Conservation (phyloP, 1,139 yeast genomes). For the Candida tropicalis region DNA sequence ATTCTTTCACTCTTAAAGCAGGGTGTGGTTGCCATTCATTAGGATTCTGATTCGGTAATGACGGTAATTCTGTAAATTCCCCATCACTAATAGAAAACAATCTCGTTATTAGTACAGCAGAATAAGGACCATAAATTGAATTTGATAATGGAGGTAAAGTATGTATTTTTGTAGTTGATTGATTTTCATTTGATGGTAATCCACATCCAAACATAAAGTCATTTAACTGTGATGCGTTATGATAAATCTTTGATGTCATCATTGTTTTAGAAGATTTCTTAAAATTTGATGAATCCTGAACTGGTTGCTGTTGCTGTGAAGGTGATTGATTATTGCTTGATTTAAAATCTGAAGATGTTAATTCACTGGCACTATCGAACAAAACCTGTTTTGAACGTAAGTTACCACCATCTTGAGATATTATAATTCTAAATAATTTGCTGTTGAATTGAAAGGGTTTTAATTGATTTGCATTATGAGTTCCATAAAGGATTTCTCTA, state of each 20-base stretch:
- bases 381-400: constrained; percentile 50
- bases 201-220: constrained; percentile 63
- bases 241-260: constrained; percentile 33
- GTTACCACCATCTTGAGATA: constrained; percentile 57
- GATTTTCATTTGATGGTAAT: constrained; percentile 51
- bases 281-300: constrained; percentile 4
- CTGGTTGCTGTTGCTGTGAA: constrained; percentile 10
- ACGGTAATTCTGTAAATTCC: constrained; percentile 18
- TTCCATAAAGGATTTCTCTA: constrained; percentile 45
- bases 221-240: constrained; percentile 46
- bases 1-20: constrained; percentile 31
- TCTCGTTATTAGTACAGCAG: constrained; percentile 48
- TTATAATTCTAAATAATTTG: constrained; percentile 43
- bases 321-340: constrained; percentile 1
- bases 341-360: constrained; percentile 4
- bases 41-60: constrained; percentile 7
- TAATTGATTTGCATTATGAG: constrained; percentile 32
- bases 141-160: constrained; percentile 44
- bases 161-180: constrained; percentile 50
- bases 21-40: constrained; percentile 38
- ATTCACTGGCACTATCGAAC: constrained; percentile 44
- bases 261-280: constrained; percentile 15
- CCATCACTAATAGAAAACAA: constrained; percentile 44
- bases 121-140: constrained; percentile 29
- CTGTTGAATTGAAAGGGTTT: constrained; percentile 35